Conservation (phyloP, 139 green algal species). For the Deuterostichococcus epilithicus region DNA sequence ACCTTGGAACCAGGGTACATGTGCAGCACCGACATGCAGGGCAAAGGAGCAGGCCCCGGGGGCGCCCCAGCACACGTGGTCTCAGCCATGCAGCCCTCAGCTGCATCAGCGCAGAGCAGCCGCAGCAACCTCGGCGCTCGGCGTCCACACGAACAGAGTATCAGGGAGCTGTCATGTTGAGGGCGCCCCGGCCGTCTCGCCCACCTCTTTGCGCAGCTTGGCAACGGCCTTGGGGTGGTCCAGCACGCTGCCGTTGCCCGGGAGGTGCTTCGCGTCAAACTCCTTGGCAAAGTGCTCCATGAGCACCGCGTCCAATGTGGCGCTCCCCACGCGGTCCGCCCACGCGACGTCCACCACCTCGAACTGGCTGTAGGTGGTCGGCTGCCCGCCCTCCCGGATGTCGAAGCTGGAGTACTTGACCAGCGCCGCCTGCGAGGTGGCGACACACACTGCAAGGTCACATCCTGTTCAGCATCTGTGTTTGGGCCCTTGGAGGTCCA, state of each 20-base stretch:
- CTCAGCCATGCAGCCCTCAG: no score
- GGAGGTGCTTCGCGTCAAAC: constrained; percentile 68
- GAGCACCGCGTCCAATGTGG: constrained; percentile 79
- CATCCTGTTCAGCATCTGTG: no score
- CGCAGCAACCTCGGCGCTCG: no score
- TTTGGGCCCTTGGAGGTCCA: no score
- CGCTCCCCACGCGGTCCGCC: constrained; percentile 73
- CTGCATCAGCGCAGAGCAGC: no score
- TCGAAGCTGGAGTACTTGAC: constrained; percentile 81
- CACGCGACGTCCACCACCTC: constrained; percentile 89
- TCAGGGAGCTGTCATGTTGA: no score
- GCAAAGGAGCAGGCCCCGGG: no score
- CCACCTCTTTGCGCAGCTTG: constrained; percentile 79
- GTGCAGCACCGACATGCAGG: constrained; percentile 15
- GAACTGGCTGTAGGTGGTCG: constrained; percentile 75
- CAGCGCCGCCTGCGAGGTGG: constrained; percentile 64
- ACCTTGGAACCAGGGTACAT: no score
- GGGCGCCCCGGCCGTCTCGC: background rate
- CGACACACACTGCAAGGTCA: no score
- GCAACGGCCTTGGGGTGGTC: constrained; percentile 70
- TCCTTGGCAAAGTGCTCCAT: constrained; percentile 85
- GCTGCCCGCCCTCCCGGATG: constrained; percentile 62
- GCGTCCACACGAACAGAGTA: no score
- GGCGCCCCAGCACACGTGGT: no score
- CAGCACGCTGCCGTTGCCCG: constrained; percentile 48